Percentiles rank a stretch among this genome's conserved stretches.
phyloP scores from a whole-genome alignment of 1,284 basidiomycete genomes.

The Ganoderma leucocontextum region DNA sequence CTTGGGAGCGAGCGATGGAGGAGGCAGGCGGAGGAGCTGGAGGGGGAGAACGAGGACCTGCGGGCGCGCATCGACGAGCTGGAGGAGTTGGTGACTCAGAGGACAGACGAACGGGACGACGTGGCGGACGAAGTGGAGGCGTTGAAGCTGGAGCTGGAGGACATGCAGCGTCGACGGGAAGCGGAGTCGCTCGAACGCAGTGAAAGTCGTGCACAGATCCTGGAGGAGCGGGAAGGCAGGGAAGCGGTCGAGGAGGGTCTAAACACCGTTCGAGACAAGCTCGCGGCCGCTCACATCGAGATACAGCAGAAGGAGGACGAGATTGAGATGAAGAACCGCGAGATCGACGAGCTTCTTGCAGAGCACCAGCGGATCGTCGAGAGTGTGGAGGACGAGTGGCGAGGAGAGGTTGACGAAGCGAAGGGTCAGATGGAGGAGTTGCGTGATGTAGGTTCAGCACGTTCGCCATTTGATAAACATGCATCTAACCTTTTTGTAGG shows the following conservation, averaged over 20 bases:
- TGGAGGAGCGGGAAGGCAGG: constrained; percentile 74
- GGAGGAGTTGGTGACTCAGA: constrained; percentile 58
- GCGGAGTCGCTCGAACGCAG: constrained; percentile 72
- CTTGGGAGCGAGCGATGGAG: constrained; percentile 51
- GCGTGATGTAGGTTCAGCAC: constrained; percentile 63
- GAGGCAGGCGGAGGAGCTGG: constrained; percentile 62
- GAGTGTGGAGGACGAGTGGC: constrained; percentile 79
- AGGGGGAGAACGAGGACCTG: constrained; percentile 72
- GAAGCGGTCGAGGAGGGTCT: constrained; percentile 79
- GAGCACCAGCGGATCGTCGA: constrained; percentile 76
- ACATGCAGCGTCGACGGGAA: constrained; percentile 66
- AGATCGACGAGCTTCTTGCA: constrained; percentile 72
- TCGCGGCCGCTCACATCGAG: constrained; percentile 82
- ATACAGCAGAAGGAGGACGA: constrained; percentile 86
- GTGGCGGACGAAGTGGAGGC: constrained; percentile 69
- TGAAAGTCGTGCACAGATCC: constrained; percentile 70
- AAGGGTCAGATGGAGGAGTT: constrained; percentile 76
- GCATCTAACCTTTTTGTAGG: constrained; percentile 49
- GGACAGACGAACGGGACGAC: constrained; percentile 78
- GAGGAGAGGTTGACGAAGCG: constrained; percentile 78
- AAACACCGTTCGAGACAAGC: constrained; percentile 75
- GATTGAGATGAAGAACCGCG: constrained; percentile 73
- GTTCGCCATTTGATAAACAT: constrained; percentile 14
- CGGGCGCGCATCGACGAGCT: constrained; percentile 67
- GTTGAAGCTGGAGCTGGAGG: constrained; percentile 73